Evolutionary conservation across 805 yeast genomes (phyloP), one percentile per base, ranked within the genome.

Genomic region (Ogataea allantospora): DNA sequence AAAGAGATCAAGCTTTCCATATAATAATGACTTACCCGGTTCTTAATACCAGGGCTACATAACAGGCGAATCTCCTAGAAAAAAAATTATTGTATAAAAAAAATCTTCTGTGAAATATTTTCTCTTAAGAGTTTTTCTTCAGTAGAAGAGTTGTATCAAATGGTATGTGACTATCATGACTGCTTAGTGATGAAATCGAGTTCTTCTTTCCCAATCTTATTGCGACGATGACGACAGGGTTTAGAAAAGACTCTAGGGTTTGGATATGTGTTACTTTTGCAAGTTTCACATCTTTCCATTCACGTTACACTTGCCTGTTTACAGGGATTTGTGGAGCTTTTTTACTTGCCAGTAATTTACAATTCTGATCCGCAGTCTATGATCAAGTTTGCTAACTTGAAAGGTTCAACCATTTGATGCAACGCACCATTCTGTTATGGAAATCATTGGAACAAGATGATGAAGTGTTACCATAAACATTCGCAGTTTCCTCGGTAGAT

Each of bases 401-500:
- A 29, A 25, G 29, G 35, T 24, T 25, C 35, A 8, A 17, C 40
- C 40, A 36, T 36, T 36, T 36, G 40, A 36, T 30, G 40, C 40
- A 36, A 36, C 35, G 40, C 30, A 30, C 40, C 35, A 36, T 19
- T 29, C 40, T 36, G 13, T 36, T 30, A 35, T 31, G 27, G 14
- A 26, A 12, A 22, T 27, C 24, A 22, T 24, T 29, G 28, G 33
- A 33, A 34, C 44, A 39, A 33, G 57, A 70, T 83, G 93, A 83
- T 83, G 89, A 83, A 78, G 70, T 70, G 66, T 66, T 70, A 65
- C 80, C 81, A 71, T 70, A 66, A 74, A 81, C 93, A 83, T 83
- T 83, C 93, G 91, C 93, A 83, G 93, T 83, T 83, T 83, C 89
- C 91, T 77, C 93, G 93, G 89, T 82, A 83, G 85, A 66, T 78